Conservation (phyloP, 495 filamentous ascomycete species). For the Cetradonia linearis region DNA sequence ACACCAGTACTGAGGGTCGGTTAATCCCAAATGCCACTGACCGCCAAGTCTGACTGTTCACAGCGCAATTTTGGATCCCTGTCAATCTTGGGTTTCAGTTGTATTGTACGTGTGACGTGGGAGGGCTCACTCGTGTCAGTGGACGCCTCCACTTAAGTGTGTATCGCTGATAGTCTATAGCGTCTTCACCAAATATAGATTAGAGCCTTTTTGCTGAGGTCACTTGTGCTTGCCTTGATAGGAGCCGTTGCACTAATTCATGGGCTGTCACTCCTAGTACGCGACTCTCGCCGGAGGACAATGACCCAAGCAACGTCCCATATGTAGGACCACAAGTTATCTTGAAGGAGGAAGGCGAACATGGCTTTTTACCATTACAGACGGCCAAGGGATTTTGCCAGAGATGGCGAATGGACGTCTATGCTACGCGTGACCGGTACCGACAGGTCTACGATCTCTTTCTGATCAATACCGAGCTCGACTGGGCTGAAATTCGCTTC, state of each 20-base stretch:
- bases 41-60: neutral
- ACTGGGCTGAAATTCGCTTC: slow-evolving; percentile 47
- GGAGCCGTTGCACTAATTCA: no score
- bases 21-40: neutral
- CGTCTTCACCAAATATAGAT: no score
- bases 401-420: slow-evolving; percentile 19
- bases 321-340: no score
- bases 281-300: no score
- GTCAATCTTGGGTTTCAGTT: slow-evolving; percentile 14
- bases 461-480: slow-evolving; percentile 45
- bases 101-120: slow-evolving; percentile 13
- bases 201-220: no score
- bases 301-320: no score
- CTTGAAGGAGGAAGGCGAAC: slow-evolving; percentile 4
- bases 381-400: slow-evolving; percentile 16
- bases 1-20: neutral
- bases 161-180: no score
- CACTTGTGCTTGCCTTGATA: no score
- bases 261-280: no score
- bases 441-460: slow-evolving; percentile 48
- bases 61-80: slow-evolving; percentile 16
- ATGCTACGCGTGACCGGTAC: slow-evolving; percentile 18
- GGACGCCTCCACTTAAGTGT: no score
- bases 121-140: neutral
- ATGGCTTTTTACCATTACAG: slow-evolving; percentile 17